phyloP scores from a whole-genome alignment of 139 green algal species.

The Chlamydomonas incerta region DNA sequence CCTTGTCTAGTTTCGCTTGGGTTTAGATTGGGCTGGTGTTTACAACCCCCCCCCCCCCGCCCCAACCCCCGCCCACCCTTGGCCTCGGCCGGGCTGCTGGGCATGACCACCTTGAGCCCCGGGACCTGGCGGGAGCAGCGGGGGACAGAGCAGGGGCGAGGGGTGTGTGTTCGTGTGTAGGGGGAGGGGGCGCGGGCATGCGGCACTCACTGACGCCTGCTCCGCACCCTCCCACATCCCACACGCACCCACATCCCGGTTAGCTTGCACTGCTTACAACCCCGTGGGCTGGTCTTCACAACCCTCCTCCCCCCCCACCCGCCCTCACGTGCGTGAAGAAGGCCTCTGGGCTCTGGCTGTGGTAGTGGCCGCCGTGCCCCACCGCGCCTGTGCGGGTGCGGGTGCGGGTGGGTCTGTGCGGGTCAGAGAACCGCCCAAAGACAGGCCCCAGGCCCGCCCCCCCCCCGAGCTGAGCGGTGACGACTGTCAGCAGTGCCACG shows the following conservation, averaged over 20 bases:
- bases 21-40: too few species aligned
- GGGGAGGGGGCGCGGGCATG: too few species aligned
- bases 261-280: too few species aligned
- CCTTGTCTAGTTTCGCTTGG: too few species aligned
- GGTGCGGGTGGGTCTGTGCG: background rate
- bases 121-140: conserved; percentile 67
- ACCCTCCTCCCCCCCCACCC: conserved; percentile 39
- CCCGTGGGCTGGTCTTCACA: too few species aligned
- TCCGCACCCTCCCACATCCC: too few species aligned
- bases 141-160: background rate
- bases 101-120: conserved; percentile 83
- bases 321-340: conserved; percentile 95
- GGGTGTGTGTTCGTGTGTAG: too few species aligned
- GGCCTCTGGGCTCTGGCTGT: conserved; percentile 93
- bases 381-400: conserved; percentile 76
- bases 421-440: background rate
- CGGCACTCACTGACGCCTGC: too few species aligned
- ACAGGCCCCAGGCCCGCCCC: too few species aligned
- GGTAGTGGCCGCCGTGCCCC: conserved; percentile 96
- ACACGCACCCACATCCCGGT: background rate
- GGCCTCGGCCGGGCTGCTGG: conserved; percentile 78
- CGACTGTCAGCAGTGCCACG: too few species aligned
- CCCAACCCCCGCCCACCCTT: conserved; percentile 60
- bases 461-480: too few species aligned
- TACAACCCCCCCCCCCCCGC: background rate